Evolutionary conservation across 1,284 basidiomycete species (phyloP), one percentile per base, ranked within the genome.

Genomic region (Uromyces viciae-fabae): DNA sequence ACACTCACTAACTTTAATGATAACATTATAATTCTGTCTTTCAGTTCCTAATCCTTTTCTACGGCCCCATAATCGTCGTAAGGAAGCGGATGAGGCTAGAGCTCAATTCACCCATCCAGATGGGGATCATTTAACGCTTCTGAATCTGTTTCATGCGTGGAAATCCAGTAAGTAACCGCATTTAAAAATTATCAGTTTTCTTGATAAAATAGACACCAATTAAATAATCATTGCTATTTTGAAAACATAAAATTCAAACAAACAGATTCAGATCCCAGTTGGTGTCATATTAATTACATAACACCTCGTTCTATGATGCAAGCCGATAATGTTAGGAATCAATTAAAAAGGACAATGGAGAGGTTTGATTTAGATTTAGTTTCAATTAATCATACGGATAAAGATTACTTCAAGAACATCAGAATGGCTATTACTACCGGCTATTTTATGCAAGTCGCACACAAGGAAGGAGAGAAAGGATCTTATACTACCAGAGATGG

Each of bases 401-500:
- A 90, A 85, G 92, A 91, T 84, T 91, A 94, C 85, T 93, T 91
- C 87, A 85, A 88, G 81, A 92, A 93, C 84, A 92, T 99, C 82
- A 91, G 94, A 40, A 91, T 92, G 86, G 92, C 93, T 0, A 88
- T 99, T 62, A 92, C 94, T 0, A 93, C 92, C 85, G 96, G 95
- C 0, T 99, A 94, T 89, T 99, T 99, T 88, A 98, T 98, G 96
- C 96, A 98, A 86, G 91, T 96, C 9, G 96, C 95, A 5, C 94
- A 98, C 87, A 94, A 94, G 86, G 93, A 95, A 85, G 94, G 94
- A n/a, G 93, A 94, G 84, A 94, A 94, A 88, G 91, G 91, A 2
- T 69, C 66, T 0, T 84, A 84, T 81, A 38, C 74, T 14, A 83
- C 73, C 52, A 74, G 80, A 42, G 58, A 71, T 58, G 54, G 58